Evolutionary conservation across 768 basidiomycete genomes (phyloP), one percentile per base, ranked within the genome.

Genomic region (Xerocomellus intermedius): DNA sequence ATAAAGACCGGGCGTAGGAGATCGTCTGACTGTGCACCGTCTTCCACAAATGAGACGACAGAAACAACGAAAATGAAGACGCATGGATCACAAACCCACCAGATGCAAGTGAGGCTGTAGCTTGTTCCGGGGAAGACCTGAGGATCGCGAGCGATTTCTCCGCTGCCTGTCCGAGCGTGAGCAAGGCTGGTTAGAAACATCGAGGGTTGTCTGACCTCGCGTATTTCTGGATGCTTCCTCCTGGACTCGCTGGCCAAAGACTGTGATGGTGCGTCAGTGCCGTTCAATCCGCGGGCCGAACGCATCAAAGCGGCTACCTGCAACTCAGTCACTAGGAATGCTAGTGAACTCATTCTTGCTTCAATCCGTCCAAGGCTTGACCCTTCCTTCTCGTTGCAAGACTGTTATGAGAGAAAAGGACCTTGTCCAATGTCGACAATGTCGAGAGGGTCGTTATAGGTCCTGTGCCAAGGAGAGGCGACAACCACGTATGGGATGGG

Each of bases 171-270:
- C 26, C 1, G 38, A 14, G 50, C 26, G 56, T 61, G 57, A 68
- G 56, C n/a, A 39, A 26, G 6, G 22, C 19, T 35, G 4, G 12
- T 38, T 14, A 33, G 32, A 52, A 24, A n/a, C 14, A 4, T 2
- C 5, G 14, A 17, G 5, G 9, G n/a, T 38, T 4, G n/a, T 17
- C 60, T 43, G 69, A 94, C 94, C 83, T 96, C 94, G 67, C 91
- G 88, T 62, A 97, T 91, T 69, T 97, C 94, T 21, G 93, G 91
- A 70, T 95, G 87, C 63, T 90, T 91, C 56, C 94, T 77, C 63
- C 86, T 82, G 24, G 91, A 92, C 76, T 96, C 95, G 64, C 87
- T 91, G 9, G 92, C 84, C 60, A 98, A 73, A 37, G 94, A 89
- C 89, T 94, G 52, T 7, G 8, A 55, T n/a, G 45, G 24, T 22